Percentiles rank a stretch among this genome's conserved stretches.
Conservation (phyloP, 1,284 basidiomycete species). For the Macrocystidia cucumis region DNA sequence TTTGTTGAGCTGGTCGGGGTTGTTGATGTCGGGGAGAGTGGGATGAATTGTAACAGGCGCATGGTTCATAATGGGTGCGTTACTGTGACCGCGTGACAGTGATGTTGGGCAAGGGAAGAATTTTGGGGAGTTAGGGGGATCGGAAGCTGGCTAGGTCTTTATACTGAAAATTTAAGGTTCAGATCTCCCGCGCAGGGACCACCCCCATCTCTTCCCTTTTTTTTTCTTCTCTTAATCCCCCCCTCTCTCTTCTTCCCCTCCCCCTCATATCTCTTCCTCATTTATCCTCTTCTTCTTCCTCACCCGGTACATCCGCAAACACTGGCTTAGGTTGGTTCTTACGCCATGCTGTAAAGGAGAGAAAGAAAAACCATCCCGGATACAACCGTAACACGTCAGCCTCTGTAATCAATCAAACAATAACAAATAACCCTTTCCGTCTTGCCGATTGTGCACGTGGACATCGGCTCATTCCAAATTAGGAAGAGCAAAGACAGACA, state of each 20-base stretch:
- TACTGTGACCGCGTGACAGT: slow-evolving; percentile 49
- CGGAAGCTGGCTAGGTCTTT: slow-evolving; percentile 67
- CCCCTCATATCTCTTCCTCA: slow-evolving; percentile 12
- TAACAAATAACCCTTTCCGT: slow-evolving; percentile 27
- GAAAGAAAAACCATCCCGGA: slow-evolving; percentile 46
- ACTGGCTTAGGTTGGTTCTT: slow-evolving; percentile 75
- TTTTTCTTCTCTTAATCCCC: slow-evolving; percentile 13
- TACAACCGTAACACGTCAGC: slow-evolving; percentile 64
- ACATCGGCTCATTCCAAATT: too few species aligned
- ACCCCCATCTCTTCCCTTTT: slow-evolving; percentile 28
- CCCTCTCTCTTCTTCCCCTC: slow-evolving; percentile 11
- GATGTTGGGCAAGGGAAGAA: slow-evolving; percentile 42
- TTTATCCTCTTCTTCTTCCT: slow-evolving; percentile 47
- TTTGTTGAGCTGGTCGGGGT: slow-evolving; percentile 28
- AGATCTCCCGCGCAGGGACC: slow-evolving; percentile 68
- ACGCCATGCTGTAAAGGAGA: slow-evolving; percentile 74
- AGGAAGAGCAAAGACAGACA: slow-evolving; percentile 6
- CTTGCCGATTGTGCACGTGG: slow-evolving; percentile 28
- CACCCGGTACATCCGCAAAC: slow-evolving; percentile 54
- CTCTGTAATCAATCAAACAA: slow-evolving; percentile 36
- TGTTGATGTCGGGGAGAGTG: slow-evolving; percentile 22
- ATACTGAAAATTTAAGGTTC: slow-evolving; percentile 75
- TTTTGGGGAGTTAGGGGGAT: slow-evolving; percentile 68
- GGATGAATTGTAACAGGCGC: slow-evolving; percentile 21
- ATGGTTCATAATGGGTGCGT: slow-evolving; percentile 44